Percentiles rank a stretch among this genome's conserved stretches.
These are phyloP conservation scores for Vickermania ingenoplastis DNA, from an alignment of 208 protist species.

Conservation along the genomic window DNA sequence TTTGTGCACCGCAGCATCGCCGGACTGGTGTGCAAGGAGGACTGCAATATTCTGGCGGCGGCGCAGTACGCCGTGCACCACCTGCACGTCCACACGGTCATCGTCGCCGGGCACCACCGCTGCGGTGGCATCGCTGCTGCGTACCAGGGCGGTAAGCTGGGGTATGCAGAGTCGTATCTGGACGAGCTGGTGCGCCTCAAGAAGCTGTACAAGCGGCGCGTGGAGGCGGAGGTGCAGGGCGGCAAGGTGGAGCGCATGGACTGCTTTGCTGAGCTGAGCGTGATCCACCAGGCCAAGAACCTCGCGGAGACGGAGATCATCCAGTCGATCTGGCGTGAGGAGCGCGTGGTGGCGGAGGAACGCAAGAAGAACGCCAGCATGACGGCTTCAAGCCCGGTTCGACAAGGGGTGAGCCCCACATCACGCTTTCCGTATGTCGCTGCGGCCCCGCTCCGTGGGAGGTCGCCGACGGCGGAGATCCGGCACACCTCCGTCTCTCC, in stretches of 20 bases:
- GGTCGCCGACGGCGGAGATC: background rate
- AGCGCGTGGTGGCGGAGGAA: slow-evolving; percentile 3
- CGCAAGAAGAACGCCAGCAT: background rate
- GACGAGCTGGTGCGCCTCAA: slow-evolving; percentile 23
- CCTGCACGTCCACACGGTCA: slow-evolving; percentile 76
- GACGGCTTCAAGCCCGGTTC: background rate
- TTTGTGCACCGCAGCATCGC: slow-evolving; percentile 91
- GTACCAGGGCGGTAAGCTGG: slow-evolving; percentile 8
- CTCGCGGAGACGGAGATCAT: slow-evolving; percentile 27
- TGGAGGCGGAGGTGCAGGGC: slow-evolving; percentile 5
- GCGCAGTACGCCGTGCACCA: slow-evolving; percentile 84
- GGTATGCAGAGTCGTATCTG: slow-evolving; percentile 31
- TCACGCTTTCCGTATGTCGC: background rate
- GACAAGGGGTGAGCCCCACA: background rate
- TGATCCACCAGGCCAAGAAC: slow-evolving; percentile 27
- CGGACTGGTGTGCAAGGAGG: slow-evolving; percentile 67
- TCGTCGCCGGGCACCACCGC: slow-evolving; percentile 80
- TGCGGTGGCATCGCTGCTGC: slow-evolving; percentile 80
- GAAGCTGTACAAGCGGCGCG: slow-evolving; percentile 11
- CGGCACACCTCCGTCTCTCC: background rate
- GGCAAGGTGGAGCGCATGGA: slow-evolving; percentile 9
- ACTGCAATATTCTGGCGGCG: slow-evolving; percentile 74
- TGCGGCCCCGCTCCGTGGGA: background rate
- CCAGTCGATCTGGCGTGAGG: slow-evolving; percentile 18
- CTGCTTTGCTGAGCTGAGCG: slow-evolving; percentile 28